Percentiles rank a stretch among this genome's conserved stretches.
Conservation (phyloP, 208 protist genomes). For the Leishmania gerbilli region DNA sequence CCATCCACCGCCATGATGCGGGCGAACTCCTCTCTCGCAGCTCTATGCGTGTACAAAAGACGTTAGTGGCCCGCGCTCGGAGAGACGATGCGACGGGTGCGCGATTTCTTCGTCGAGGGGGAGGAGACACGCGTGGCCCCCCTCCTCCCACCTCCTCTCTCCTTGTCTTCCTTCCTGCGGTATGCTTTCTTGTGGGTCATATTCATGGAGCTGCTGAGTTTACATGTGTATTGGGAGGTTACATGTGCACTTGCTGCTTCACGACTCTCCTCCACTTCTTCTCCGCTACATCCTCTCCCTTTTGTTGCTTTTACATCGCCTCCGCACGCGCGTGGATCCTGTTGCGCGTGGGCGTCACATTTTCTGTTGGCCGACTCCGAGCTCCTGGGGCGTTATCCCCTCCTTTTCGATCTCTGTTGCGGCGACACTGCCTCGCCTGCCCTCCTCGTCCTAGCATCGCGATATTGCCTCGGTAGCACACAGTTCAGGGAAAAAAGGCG, state of each 20-base stretch:
- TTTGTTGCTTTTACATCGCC: neutral
- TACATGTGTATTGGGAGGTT: neutral
- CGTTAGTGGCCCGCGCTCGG: neutral
- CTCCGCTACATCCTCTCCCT: neutral
- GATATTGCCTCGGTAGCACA: neutral
- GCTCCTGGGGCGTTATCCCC: neutral
- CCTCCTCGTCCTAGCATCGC: neutral
- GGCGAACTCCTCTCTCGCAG: neutral
- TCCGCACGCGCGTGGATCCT: neutral
- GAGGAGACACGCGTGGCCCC: neutral
- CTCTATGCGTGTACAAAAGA: neutral
- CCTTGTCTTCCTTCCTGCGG: neutral
- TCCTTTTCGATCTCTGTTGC: neutral
- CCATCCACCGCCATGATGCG: neutral
- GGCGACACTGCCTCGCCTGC: neutral
- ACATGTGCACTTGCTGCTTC: neutral
- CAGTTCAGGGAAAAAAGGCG: neutral
- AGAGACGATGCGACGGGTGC: neutral
- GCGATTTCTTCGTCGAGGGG: neutral
- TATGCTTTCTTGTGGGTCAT: neutral
- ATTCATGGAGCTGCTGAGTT: neutral
- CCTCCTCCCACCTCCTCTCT: neutral
- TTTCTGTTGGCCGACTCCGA: neutral
- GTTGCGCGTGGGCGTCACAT: neutral
- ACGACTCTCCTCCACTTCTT: constrained; percentile 1